These are phyloP conservation scores for Linnemannia zychae DNA, from an alignment of 192 early-diverging fungal genomes.

Conservation along the genomic window DNA sequence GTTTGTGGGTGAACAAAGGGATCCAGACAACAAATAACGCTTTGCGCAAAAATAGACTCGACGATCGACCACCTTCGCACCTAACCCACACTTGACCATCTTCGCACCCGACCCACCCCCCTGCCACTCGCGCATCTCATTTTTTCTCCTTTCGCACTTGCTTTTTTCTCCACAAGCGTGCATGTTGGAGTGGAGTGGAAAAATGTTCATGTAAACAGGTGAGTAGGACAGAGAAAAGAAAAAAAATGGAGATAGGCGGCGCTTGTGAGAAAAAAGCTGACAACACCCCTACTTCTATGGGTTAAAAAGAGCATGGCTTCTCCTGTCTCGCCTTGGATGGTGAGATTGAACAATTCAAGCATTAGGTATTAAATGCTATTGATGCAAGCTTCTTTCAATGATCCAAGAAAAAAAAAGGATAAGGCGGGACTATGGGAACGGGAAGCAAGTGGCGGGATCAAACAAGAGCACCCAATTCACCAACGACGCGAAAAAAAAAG, in stretches of 20 bases:
- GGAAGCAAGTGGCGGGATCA: conserved; percentile 5
- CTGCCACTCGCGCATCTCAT: neutral
- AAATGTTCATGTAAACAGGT: neutral
- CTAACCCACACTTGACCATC: neutral
- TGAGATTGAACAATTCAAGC: neutral
- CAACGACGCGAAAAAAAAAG: neutral
- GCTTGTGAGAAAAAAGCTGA: too few species aligned
- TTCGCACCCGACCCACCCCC: neutral
- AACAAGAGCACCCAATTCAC: neutral
- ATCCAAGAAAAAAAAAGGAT: neutral
- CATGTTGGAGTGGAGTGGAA: neutral
- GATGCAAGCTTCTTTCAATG: neutral
- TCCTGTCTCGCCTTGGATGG: neutral
- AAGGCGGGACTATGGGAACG: neutral
- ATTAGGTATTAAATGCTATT: too few species aligned
- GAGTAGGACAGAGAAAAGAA: neutral
- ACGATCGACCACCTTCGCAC: neutral
- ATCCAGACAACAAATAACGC: neutral
- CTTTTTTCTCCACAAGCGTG: neutral
- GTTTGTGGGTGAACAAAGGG: neutral
- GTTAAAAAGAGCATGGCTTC: neutral
- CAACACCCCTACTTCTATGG: too few species aligned
- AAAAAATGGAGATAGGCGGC: neutral
- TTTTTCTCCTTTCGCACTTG: too few species aligned
- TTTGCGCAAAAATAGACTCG: neutral